Conservation (phyloP, 176 grass and related monocot species). For the Musa schizocarpa region DNA sequence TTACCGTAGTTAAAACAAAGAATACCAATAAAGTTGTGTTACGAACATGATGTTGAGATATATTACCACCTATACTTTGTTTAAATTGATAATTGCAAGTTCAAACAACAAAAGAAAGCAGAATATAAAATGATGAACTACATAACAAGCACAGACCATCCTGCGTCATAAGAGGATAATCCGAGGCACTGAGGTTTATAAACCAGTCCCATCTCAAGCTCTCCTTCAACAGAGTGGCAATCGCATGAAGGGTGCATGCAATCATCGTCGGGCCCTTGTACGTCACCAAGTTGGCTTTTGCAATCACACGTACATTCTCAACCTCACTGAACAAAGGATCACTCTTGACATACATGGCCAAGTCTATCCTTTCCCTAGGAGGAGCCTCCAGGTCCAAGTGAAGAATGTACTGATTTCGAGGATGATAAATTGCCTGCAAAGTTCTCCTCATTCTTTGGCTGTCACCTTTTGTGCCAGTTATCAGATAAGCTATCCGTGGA, state of each 20-base stretch:
- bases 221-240: conserved; percentile 16
- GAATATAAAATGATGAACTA: background rate
- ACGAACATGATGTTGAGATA: background rate
- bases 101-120: conserved; percentile 1
- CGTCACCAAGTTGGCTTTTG: conserved; percentile 24
- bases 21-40: background rate
- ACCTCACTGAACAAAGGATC: conserved; percentile 16
- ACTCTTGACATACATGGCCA: conserved; percentile 20
- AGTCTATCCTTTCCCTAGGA: conserved; percentile 27
- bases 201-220: conserved; percentile 26
- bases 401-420: conserved; percentile 25
- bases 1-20: background rate
- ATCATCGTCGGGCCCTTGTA: conserved; percentile 26
- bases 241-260: conserved; percentile 22
- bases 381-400: conserved; percentile 28
- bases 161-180: conserved; percentile 34
- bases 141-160: conserved; percentile 11
- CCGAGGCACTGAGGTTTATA: conserved; percentile 25
- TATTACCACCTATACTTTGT: background rate
- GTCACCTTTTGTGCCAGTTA: conserved; percentile 93
- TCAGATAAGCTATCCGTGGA: conserved; percentile 75
- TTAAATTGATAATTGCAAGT: background rate
- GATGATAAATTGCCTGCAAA: conserved; percentile 42
- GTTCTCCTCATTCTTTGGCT: conserved; percentile 65
- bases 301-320: conserved; percentile 19